phyloP scores from a whole-genome alignment of 192 early-diverging fungal genomes.

The Coemansia sp. region DNA sequence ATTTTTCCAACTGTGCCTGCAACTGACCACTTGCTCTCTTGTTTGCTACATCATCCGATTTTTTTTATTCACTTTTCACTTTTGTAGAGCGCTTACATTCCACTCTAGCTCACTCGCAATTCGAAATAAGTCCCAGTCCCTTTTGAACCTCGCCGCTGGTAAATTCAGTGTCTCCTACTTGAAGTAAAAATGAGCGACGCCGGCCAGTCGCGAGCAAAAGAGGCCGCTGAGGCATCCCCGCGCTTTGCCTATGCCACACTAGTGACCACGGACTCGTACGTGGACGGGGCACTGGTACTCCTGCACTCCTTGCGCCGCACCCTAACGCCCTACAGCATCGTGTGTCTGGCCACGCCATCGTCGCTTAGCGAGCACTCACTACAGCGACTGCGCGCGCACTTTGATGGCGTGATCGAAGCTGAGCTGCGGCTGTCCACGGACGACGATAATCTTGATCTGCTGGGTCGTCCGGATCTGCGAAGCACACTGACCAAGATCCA shows the following conservation, averaged over 20 bases:
- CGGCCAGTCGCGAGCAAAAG: background rate
- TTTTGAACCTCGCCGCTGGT: background rate
- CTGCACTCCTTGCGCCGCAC: constrained; percentile 71
- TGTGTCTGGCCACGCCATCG: constrained; percentile 68
- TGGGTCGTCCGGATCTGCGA: constrained; percentile 90
- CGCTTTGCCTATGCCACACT: constrained; percentile 80
- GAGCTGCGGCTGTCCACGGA: constrained; percentile 64
- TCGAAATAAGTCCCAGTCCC: background rate
- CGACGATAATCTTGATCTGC: constrained; percentile 50
- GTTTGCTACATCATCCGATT: background rate
- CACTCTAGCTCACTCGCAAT: constrained; percentile 9
- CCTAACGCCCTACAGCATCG: constrained; percentile 63
- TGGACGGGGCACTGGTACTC: constrained; percentile 80
- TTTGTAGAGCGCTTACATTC: constrained; percentile 2
- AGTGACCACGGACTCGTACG: constrained; percentile 82
- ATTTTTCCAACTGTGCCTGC: constrained; percentile 1
- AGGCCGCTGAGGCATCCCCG: background rate
- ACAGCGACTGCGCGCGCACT: constrained; percentile 59
- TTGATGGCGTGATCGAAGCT: constrained; percentile 73
- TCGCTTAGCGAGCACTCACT: constrained; percentile 58
- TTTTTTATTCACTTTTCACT: background rate
- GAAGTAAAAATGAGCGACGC: constrained; percentile 3
- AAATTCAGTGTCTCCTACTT: background rate
- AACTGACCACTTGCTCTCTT: constrained; percentile 1
- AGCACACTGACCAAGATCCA: constrained; percentile 91